phyloP scores from a whole-genome alignment of 306 rosid species.

The Astragalus glycyphyllos region DNA sequence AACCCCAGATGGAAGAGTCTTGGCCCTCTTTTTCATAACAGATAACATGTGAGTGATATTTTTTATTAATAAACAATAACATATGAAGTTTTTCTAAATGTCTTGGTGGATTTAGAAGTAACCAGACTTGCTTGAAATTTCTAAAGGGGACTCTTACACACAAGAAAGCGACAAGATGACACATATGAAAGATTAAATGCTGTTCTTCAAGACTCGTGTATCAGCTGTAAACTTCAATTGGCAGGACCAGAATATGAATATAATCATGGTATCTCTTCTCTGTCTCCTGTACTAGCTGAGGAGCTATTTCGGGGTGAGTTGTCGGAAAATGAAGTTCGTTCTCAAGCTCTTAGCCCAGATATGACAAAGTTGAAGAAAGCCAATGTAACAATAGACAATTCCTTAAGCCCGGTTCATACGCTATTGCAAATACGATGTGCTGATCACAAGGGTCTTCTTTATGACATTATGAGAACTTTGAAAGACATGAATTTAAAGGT shows the following conservation, averaged over 20 bases:
- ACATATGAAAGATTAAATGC: constrained; percentile 54
- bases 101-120: not conserved
- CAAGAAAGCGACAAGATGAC: constrained; percentile 65
- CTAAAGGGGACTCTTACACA: constrained; percentile 71
- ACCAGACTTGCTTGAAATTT: constrained; percentile 30
- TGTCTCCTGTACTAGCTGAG: constrained; percentile 58
- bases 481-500: constrained; percentile 77
- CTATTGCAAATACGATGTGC: constrained; percentile 68
- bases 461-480: constrained; percentile 78
- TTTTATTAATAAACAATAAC: not conserved
- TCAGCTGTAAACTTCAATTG: constrained; percentile 69
- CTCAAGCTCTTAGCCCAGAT: constrained; percentile 73
- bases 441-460: constrained; percentile 79
- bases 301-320: constrained; percentile 66
- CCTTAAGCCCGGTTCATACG: constrained; percentile 77
- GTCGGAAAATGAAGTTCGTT: constrained; percentile 53
- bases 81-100: not conserved
- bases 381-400: constrained; percentile 64
- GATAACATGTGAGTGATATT: constrained; percentile 66
- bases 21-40: constrained; percentile 82
- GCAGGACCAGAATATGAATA: constrained; percentile 65
- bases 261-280: constrained; percentile 60
- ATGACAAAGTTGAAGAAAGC: constrained; percentile 64
- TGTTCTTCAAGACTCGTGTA: constrained; percentile 65
- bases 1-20: constrained; percentile 78